A percentile compares a stretch with the other conserved stretches of the same genome.
phyloP scores from a whole-genome alignment of 768 basidiomycete genomes.

The Atractiella rhizophila region DNA sequence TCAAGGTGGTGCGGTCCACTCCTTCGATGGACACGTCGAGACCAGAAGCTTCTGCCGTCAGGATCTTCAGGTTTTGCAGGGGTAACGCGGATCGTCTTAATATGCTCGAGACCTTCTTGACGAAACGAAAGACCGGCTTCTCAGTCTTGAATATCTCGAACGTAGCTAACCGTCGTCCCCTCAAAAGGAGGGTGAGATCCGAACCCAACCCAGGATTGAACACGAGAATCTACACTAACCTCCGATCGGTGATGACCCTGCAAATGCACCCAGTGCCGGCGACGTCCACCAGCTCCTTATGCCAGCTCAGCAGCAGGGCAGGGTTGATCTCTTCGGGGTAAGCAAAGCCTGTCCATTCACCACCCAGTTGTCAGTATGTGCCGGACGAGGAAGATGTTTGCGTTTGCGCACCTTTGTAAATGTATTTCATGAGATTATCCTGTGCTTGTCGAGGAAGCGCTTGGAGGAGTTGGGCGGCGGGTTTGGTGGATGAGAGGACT shows the following conservation, averaged over 20 bases:
- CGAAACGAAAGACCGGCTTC: too few species aligned
- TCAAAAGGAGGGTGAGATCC: too few species aligned
- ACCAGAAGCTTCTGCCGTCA: too few species aligned
- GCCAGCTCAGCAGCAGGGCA: background rate
- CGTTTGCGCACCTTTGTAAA: constrained; percentile 64
- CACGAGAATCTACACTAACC: constrained; percentile 34
- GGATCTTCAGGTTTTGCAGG: too few species aligned
- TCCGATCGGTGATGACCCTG: constrained; percentile 48
- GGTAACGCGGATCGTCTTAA: too few species aligned
- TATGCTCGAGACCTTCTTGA: too few species aligned
- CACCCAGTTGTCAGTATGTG: constrained; percentile 79
- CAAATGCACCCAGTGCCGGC: constrained; percentile 91
- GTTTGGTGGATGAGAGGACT: background rate
- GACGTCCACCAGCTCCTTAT: constrained; percentile 61
- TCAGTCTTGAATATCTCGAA: too few species aligned
- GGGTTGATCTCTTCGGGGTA: background rate
- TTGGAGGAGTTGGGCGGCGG: background rate
- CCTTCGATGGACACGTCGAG: too few species aligned
- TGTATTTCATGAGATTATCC: constrained; percentile 86
- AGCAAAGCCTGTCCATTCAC: background rate
- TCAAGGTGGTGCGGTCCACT: too few species aligned
- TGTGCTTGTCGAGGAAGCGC: constrained; percentile 36
- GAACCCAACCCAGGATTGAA: too few species aligned
- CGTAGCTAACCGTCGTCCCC: too few species aligned
- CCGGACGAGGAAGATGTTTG: constrained; percentile 57